Evolutionary conservation across 208 protist species (phyloP), one percentile per base, ranked within the genome.

Genomic region (Strigomonas culicis): DNA sequence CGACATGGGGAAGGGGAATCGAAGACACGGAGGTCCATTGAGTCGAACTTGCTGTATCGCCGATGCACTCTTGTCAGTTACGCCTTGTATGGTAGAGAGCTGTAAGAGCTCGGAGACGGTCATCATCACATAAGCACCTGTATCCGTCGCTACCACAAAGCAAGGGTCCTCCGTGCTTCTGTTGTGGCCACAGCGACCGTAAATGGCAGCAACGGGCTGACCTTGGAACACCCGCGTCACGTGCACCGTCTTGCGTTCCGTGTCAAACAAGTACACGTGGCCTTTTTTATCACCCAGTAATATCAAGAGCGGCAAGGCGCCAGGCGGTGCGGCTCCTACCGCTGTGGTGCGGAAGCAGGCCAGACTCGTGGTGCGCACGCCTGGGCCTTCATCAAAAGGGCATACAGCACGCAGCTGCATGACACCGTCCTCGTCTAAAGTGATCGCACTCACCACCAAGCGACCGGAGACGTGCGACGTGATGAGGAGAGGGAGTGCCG

Each of bases 1-100:
- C 10, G 80, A 82, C 15, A 77, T 60, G 13, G 83, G 75, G 39
- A 71, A 83, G 10, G 86, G 80, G 10, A 92, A 70, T 1, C 74
- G 74, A 19, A 92, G 63, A 21, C 70, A 68, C 21, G 11, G 74
- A 28, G n/a, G n/a, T n/a, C n/a, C n/a, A n/a, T n/a, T n/a, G n/a
- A n/a, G n/a, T n/a, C n/a, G n/a, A n/a, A n/a, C n/a, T n/a, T n/a
- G n/a, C n/a, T n/a, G n/a, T n/a, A n/a, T n/a, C n/a, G n/a, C n/a
- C n/a, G n/a, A n/a, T n/a, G n/a, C n/a, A n/a, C n/a, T n/a, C n/a
- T n/a, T n/a, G n/a, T n/a, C n/a, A n/a, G n/a, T n/a, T n/a, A n/a
- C n/a, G n/a, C n/a, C n/a, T n/a, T n/a, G n/a, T n/a, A n/a, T n/a
- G n/a, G n/a, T n/a, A n/a, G n/a, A n/a, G n/a, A n/a, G 39, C 39